Evolutionary conservation across 2,329 filamentous ascomycete species (phyloP).

Genomic region (Hawksworthiomyces lignivorus): DNA sequence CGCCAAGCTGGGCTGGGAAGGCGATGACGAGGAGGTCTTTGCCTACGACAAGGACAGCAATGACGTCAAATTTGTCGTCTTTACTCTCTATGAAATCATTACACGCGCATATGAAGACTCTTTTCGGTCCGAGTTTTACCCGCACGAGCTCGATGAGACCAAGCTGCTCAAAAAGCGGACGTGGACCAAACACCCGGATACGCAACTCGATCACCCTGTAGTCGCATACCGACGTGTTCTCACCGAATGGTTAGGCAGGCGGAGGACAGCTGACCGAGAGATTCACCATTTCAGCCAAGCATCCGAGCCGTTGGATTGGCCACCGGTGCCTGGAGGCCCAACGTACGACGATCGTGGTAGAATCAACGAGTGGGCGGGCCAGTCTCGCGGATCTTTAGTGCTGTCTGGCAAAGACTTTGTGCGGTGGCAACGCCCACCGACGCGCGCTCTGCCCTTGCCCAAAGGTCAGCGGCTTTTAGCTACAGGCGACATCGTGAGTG

Average conservation of each 20-base stretch:
- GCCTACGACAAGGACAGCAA: neutral
- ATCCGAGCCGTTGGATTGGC: neutral
- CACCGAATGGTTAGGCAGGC: neutral
- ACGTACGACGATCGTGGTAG: too few species aligned
- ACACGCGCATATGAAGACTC: constrained; percentile 6
- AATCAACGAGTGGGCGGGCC: too few species aligned
- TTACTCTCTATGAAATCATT: constrained; percentile 14
- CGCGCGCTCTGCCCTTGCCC: neutral
- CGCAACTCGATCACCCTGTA: constrained; percentile 6
- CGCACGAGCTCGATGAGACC: constrained; percentile 3
- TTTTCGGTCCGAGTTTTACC: constrained; percentile 3
- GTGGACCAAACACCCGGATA: constrained; percentile 6
- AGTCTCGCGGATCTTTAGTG: neutral
- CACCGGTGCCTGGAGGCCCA: neutral
- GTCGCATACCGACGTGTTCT: constrained; percentile 2
- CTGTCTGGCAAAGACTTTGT: neutral
- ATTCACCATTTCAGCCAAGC: neutral
- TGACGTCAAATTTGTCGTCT: constrained; percentile 14
- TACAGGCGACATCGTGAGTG: neutral
- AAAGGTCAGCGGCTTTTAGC: neutral
- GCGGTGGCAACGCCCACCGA: neutral
- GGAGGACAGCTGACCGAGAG: neutral
- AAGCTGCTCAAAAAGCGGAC: neutral
- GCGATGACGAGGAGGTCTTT: neutral
- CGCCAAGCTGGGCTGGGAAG: constrained; percentile 16